A percentile compares a stretch with the other conserved stretches of the same genome.
phyloP scores from a whole-genome alignment of 1,139 yeast genomes.

The Saccharomyces uvarum region DNA sequence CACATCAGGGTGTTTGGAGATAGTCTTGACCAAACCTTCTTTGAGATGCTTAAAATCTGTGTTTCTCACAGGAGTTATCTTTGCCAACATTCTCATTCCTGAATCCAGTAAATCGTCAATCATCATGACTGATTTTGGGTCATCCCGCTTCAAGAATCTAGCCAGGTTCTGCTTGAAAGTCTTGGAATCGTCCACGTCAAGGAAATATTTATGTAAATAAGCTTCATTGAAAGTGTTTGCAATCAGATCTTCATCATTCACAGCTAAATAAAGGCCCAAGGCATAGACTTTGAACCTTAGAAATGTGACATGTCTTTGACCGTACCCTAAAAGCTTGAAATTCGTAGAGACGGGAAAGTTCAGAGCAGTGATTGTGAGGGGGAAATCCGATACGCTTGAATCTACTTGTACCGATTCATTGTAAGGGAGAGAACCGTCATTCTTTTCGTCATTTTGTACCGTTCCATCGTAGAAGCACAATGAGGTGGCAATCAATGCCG shows the following conservation, averaged over 20 bases:
- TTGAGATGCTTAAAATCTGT: constrained; percentile 84
- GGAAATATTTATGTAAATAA: constrained; percentile 32
- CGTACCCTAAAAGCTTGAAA: constrained; percentile 62
- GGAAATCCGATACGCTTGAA: constrained; percentile 46
- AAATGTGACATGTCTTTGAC: constrained; percentile 77
- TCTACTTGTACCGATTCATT: constrained; percentile 39
- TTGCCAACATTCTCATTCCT: constrained; percentile 57
- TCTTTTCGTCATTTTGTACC: constrained; percentile 6
- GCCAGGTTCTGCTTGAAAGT: constrained; percentile 44
- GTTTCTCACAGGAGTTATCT: constrained; percentile 79
- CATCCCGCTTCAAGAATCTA: constrained; percentile 47
- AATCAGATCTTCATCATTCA: constrained; percentile 45
- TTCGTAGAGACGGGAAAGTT: constrained; percentile 18
- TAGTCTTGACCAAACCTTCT: constrained; percentile 80
- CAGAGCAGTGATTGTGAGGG: constrained; percentile 27
- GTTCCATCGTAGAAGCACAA: background rate
- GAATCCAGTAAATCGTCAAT: constrained; percentile 49
- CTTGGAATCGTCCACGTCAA: constrained; percentile 28
- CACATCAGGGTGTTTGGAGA: constrained; percentile 32
- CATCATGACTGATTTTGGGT: constrained; percentile 46
- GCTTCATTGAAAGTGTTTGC: constrained; percentile 40
- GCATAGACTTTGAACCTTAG: constrained; percentile 81
- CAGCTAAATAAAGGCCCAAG: constrained; percentile 67
- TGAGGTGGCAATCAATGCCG: background rate
- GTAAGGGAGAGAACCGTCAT: background rate